These are phyloP conservation scores for Yarrowia bubula DNA, from an alignment of 805 yeast genomes.

Conservation along the genomic window DNA sequence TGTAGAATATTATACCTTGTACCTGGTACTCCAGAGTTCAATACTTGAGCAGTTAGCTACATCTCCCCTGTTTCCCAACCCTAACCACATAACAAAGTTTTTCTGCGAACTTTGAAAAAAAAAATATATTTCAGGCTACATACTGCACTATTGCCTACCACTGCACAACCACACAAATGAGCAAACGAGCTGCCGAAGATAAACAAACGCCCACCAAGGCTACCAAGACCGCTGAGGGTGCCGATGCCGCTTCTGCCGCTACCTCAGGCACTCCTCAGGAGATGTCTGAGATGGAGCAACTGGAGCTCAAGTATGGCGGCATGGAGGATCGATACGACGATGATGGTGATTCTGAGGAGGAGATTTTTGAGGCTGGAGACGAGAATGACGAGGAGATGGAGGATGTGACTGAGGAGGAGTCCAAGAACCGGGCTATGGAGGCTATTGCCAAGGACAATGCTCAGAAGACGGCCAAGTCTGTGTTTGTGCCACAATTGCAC, in stretches of 20 bases:
- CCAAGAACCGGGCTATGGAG: slow-evolving; percentile 31
- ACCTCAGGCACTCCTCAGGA: neutral
- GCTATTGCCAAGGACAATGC: slow-evolving; percentile 35
- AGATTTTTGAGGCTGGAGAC: slow-evolving; percentile 69
- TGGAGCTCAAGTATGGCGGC: slow-evolving; percentile 48
- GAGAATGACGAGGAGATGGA: slow-evolving; percentile 80
- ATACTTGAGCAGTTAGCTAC: too few relatives aligned
- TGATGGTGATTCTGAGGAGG: slow-evolving; percentile 79
- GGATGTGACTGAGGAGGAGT: slow-evolving; percentile 47
- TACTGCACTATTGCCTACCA: neutral
- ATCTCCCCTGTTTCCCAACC: neutral
- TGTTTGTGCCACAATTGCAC: slow-evolving; percentile 85
- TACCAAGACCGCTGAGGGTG: slow-evolving; percentile 2
- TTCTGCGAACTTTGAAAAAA: neutral
- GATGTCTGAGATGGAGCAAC: slow-evolving; percentile 26
- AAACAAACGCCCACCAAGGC: neutral
- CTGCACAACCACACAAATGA: neutral
- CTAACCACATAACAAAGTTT: neutral
- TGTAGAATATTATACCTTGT: neutral
- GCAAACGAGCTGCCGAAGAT: slow-evolving; percentile 19
- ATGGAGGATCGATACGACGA: slow-evolving; percentile 70
- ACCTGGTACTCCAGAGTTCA: neutral
- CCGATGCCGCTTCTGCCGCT: neutral
- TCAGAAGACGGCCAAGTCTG: slow-evolving; percentile 39
- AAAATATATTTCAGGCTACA: neutral